A percentile compares a stretch with the other conserved stretches of the same genome.
Conservation (phyloP, 2,329 filamentous ascomycete genomes). For the Neocatenulostroma microsporum region DNA sequence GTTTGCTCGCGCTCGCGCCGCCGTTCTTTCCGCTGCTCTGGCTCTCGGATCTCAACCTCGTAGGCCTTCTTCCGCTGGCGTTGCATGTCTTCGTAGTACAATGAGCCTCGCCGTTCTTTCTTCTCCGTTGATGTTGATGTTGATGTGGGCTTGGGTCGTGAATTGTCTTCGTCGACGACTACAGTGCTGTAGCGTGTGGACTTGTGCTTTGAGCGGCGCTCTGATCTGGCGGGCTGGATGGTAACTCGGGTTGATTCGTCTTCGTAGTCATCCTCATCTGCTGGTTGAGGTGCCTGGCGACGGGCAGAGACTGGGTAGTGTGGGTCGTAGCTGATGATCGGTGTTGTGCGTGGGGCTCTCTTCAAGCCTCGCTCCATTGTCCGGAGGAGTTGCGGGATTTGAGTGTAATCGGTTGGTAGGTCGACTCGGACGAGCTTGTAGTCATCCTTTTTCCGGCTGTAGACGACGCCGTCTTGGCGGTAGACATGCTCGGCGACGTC, state of each 20-base stretch:
- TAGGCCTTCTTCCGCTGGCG: constrained; percentile 30
- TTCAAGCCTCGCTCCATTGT: constrained; percentile 35
- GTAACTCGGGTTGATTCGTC: constrained; percentile 10
- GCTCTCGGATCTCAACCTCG: constrained; percentile 36
- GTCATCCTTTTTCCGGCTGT: constrained; percentile 23
- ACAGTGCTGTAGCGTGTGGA: constrained; percentile 11
- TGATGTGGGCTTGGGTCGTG: constrained; percentile 21
- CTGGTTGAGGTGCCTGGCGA: constrained; percentile 21
- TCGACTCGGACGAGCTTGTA: constrained; percentile 40
- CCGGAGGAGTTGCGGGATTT: constrained; percentile 34
- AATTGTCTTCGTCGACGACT: constrained; percentile 11
- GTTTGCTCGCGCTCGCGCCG: constrained; percentile 6
- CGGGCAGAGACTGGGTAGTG: constrained; percentile 37
- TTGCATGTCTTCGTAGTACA: constrained; percentile 35
- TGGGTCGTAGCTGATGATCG: constrained; percentile 38
- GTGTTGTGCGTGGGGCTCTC: constrained; percentile 24
- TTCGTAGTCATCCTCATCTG: constrained; percentile 7
- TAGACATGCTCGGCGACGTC: constrained; percentile 40
- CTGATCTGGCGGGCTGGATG: constrained; percentile 12
- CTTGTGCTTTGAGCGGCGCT: constrained; percentile 6
- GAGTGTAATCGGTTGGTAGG: constrained; percentile 35
- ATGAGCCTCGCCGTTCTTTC: constrained; percentile 31
- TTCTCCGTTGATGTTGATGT: constrained; percentile 1
- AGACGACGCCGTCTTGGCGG: constrained; percentile 27
- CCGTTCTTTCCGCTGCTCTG: constrained; percentile 13